Conservation (phyloP, 2,329 filamentous ascomycete genomes). For the Trichoderma semiorbis region DNA sequence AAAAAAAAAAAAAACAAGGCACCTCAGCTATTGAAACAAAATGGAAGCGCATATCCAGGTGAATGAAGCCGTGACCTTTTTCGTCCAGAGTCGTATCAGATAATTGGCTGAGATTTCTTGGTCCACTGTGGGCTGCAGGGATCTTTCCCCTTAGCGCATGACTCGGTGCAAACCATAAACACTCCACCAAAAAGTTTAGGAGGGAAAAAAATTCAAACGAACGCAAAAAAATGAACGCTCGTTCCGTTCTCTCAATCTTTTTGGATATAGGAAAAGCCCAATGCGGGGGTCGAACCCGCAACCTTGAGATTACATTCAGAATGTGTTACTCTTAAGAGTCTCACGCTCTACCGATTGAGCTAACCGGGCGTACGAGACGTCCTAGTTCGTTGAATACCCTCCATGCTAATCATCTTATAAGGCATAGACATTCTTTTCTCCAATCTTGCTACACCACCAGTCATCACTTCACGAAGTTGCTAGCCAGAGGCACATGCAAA, state of each 20-base stretch:
- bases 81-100: background rate
- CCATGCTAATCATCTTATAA: background rate
- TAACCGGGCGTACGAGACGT: slow-evolving; percentile 31
- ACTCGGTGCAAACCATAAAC: background rate
- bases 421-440: too few species aligned
- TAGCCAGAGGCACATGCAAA: too few species aligned
- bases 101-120: background rate
- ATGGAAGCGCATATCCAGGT: background rate
- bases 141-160: background rate
- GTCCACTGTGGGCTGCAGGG: background rate
- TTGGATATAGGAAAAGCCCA: slow-evolving; percentile 37
- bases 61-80: background rate
- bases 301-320: slow-evolving; percentile 45
- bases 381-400: background rate
- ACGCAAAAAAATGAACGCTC: background rate
- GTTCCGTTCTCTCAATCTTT: background rate
- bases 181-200: background rate
- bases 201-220: background rate
- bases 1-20: background rate
- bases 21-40: background rate
- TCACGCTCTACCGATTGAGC: slow-evolving; percentile 61
- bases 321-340: slow-evolving; percentile 49
- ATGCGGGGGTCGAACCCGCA: slow-evolving; percentile 52
- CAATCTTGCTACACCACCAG: background rate
- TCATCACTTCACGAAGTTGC: background rate